These are phyloP conservation scores for Starmera caribaea DNA, from an alignment of 805 yeast genomes.

Conservation along the genomic window DNA sequence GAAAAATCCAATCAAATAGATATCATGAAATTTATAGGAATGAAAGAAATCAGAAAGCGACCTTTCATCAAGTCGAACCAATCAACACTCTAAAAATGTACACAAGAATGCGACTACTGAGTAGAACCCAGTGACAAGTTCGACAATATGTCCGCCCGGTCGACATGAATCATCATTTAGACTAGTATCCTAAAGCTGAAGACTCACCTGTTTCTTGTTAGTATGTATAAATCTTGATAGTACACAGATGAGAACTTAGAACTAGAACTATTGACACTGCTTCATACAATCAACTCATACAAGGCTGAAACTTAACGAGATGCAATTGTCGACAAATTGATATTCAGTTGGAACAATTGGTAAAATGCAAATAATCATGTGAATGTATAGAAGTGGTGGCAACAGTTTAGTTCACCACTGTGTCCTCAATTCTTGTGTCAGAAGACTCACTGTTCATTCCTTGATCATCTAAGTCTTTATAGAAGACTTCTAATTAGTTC, in stretches of 20 bases:
- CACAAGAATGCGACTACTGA: slow-evolving; percentile 43
- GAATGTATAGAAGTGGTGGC: too few species aligned
- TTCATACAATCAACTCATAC: slow-evolving; percentile 32
- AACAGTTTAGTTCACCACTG: too few species aligned
- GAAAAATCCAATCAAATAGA: background rate
- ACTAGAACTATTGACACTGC: background rate
- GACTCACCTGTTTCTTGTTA: slow-evolving; percentile 20
- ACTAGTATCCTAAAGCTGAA: background rate
- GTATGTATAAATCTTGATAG: slow-evolving; percentile 8
- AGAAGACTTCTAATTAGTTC: too few species aligned
- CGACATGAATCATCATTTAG: slow-evolving; percentile 21
- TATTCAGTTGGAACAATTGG: slow-evolving; percentile 57
- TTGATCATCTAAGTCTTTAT: too few species aligned
- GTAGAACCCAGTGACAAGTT: slow-evolving; percentile 20
- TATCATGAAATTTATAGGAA: background rate
- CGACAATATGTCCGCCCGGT: slow-evolving; percentile 44
- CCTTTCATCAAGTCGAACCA: slow-evolving; percentile 41
- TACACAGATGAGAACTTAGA: slow-evolving; percentile 11
- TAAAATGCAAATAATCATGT: slow-evolving; percentile 13
- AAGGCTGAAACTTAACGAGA: slow-evolving; percentile 56
- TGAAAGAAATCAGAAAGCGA: slow-evolving; percentile 6
- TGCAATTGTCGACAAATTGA: slow-evolving; percentile 41
- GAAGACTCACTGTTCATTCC: too few species aligned
- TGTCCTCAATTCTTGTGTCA: too few species aligned
- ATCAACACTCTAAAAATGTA: slow-evolving; percentile 38